Evolutionary conservation across 345 rosid genomes (phyloP).

Genomic region (Citrus maxima): DNA sequence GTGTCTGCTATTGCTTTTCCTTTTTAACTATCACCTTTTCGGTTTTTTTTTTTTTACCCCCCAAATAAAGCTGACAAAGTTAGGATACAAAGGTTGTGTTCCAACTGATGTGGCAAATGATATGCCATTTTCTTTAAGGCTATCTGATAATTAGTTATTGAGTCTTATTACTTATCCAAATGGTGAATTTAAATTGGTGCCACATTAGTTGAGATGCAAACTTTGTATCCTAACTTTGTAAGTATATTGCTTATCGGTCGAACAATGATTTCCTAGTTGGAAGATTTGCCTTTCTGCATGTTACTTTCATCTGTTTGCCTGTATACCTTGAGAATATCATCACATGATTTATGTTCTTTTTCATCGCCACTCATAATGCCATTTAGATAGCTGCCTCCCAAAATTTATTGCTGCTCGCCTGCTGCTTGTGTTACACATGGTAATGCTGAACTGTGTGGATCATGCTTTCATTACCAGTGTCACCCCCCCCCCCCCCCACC

Average conservation of each 20-base stretch:
- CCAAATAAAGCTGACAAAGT: too few relatives aligned
- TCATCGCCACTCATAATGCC: background rate
- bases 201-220: too few relatives aligned
- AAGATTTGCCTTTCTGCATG: background rate
- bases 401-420: background rate
- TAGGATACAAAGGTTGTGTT: too few relatives aligned
- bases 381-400: background rate
- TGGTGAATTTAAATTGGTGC: too few relatives aligned
- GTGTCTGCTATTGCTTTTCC: background rate
- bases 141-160: too few relatives aligned
- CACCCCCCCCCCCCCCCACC: too few relatives aligned
- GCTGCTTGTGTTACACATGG: background rate
- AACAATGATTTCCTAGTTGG: background rate
- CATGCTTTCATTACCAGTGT: background rate
- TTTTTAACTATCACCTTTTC: background rate
- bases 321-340: background rate
- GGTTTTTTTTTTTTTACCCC: background rate
- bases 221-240: too few relatives aligned
- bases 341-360: background rate
- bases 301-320: background rate
- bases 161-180: too few relatives aligned
- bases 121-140: too few relatives aligned
- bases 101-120: too few relatives aligned
- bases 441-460: background rate
- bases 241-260: background rate